phyloP scores from a whole-genome alignment of 768 basidiomycete species.

The Russula foetens region DNA sequence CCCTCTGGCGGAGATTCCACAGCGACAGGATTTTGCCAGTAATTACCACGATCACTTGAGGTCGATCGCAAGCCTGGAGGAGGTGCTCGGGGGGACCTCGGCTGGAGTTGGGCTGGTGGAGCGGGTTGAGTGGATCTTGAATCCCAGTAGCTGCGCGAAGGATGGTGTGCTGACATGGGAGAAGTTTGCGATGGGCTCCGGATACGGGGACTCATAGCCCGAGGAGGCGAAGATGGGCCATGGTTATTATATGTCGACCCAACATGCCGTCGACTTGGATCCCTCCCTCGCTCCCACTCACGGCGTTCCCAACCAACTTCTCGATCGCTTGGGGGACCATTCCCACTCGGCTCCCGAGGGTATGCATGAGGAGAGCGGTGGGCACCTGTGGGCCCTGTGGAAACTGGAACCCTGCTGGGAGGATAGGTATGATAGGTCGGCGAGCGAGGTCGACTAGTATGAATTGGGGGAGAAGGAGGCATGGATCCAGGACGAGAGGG shows the following conservation, averaged over 20 bases:
- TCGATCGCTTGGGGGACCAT: conserved; percentile 39
- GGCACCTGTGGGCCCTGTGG: conserved; percentile 39
- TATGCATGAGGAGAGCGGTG: conserved; percentile 60
- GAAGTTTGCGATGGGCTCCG: conserved; percentile 38
- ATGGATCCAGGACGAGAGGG: conserved; percentile 45
- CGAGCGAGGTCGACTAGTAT: conserved; percentile 40
- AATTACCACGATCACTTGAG: conserved; percentile 5
- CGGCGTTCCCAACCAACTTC: conserved; percentile 59
- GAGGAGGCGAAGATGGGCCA: conserved; percentile 27
- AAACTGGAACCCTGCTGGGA: conserved; percentile 41
- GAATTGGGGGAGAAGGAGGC: conserved; percentile 52
- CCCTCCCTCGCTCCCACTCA: conserved; percentile 44
- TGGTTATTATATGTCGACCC: conserved; percentile 29
- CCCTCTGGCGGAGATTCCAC: conserved; percentile 22
- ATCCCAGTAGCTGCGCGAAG: conserved; percentile 52
- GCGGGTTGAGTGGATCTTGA: conserved; percentile 36
- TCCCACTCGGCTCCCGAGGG: conserved; percentile 40
- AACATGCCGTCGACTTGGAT: conserved; percentile 14
- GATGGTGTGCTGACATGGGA: conserved; percentile 47
- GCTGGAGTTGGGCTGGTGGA: conserved; percentile 29
- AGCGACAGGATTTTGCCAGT: conserved; percentile 8
- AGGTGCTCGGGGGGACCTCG: conserved; percentile 14
- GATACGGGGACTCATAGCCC: conserved; percentile 37
- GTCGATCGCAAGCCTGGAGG: conserved; percentile 8
- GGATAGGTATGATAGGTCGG: conserved; percentile 44